Evolutionary conservation across 2,329 filamentous ascomycete species (phyloP), one percentile per base, ranked within the genome.

Genomic region (Stachybotrys chlorohalonatus): DNA sequence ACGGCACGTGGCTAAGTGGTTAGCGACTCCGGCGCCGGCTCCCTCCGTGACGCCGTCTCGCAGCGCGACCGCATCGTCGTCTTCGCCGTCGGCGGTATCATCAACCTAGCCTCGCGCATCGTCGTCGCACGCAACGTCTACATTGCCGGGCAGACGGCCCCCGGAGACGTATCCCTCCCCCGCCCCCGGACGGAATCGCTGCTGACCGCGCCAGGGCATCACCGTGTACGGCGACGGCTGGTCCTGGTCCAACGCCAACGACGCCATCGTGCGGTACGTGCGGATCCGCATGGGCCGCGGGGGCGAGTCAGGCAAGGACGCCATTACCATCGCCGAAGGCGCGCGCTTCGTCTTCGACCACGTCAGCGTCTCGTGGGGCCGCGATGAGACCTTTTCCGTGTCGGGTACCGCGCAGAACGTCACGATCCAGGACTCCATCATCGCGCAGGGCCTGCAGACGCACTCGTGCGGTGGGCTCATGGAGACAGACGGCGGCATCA

Each of bases 321-420:
- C 71, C 2, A 71, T 81, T 47, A 75, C 71, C 16, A 80, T 83
- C 54, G 79, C 78, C 6, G 72, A 78, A 8, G 78, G 77, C 7
- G 65, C 66, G 36, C 77, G 74, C 57, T 79, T 82, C 69, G 81
- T 82, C 49, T 79, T 82, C 58, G 79, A 82, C 61, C 80, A 82
- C 57, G 66, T 80, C 36, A 76, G 73, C 17, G 73, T 77, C 15
- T 72, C 75, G 0, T 82, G 77, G 75, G 79, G 79, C n/a, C 75
- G 76, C 11, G 78, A 80, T 55, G 79, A 82, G 64, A 81, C 75
- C 1, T 80, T 79, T 58, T 75, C 72, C 11, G 80, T 81, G 60
- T 77, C 67, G 24, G 77, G 76, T 0, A 69, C 68, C 1, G 72
- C 71, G 1, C 66, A 67, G 15, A 79, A 79, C 53, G 72, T 80